These are phyloP conservation scores for Paradendryphiella salina DNA, from an alignment of 2,329 filamentous ascomycete species.

Conservation along the genomic window DNA sequence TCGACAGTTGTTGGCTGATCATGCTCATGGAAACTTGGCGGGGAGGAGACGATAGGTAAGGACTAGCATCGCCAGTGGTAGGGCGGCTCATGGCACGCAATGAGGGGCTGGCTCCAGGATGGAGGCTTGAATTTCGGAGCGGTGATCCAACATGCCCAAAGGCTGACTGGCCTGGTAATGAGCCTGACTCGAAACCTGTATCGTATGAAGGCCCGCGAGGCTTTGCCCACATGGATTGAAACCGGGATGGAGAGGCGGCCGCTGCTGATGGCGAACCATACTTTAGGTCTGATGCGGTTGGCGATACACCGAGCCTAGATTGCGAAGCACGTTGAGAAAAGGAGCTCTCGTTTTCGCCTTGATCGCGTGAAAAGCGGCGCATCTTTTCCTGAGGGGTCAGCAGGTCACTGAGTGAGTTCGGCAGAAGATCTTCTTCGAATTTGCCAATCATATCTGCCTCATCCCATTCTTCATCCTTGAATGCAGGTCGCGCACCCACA, in stretches of 20 bases:
- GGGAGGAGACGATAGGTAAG: conserved; percentile 59
- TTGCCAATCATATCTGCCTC: conserved; percentile 61
- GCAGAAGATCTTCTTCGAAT: conserved; percentile 88
- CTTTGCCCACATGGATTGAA: conserved; percentile 60
- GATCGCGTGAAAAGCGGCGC: conserved; percentile 62
- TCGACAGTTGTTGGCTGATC: conserved; percentile 61
- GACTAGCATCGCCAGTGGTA: conserved; percentile 53
- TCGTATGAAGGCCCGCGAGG: conserved; percentile 55
- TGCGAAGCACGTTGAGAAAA: conserved; percentile 46
- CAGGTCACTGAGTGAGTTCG: conserved; percentile 67
- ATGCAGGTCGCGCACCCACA: conserved; percentile 54
- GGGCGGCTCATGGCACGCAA: conserved; percentile 56
- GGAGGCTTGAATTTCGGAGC: conserved; percentile 63
- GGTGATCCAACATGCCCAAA: conserved; percentile 68
- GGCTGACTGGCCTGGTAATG: conserved; percentile 48
- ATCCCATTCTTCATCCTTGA: conserved; percentile 58
- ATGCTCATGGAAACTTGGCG: conserved; percentile 63
- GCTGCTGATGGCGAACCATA: conserved; percentile 57
- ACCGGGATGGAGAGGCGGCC: conserved; percentile 63
- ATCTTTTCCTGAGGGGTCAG: conserved; percentile 65
- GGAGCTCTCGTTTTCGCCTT: conserved; percentile 54
- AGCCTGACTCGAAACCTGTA: conserved; percentile 45
- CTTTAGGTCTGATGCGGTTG: conserved; percentile 50
- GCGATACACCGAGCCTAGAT: conserved; percentile 55
- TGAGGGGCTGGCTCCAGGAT: conserved; percentile 55